Evolutionary conservation across 164 flowering plant species (phyloP), one percentile per base, ranked within the genome.

Genomic region (Brasenia schreberi): DNA sequence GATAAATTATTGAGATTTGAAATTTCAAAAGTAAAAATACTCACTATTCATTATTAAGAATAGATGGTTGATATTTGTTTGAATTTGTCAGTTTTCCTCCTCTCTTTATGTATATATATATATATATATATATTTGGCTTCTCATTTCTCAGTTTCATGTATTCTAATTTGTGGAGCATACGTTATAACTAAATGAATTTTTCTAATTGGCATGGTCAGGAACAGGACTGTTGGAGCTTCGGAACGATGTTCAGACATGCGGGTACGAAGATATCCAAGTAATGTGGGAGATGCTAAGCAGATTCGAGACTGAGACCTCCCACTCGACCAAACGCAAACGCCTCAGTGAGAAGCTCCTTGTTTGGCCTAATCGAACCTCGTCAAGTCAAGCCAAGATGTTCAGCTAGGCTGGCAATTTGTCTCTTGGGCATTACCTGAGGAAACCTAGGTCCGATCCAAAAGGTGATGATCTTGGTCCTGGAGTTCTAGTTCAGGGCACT

Each of bases 231-330:
- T 62, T 87, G 76, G 84, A 85, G 75, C 88, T 87, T 27, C 87
- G 76, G 23, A 72, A 84, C 59, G 93, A 87, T 73, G 86, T 87
- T 60, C 84, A 84, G 44, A 84, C 85, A 1, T 87, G 93, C 66
- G 93, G 77, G 53, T 87, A 87, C 44, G 68, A 87, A 68, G 93
- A 87, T 62, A 85, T 87, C 44, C 88, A 85, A 44, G 86, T 85
- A 66, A 87, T 87, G 93, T 87, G 93, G 93, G 85, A 88, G 39
- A 84, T 88, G 86, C 78, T 86, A 53, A 76, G 75, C 42, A 78
- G 82, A 68, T 72, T 89, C 6, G 92, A 87, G 43, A 62, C 84
- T 5, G 85, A 82, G 70, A 19, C 70, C 74, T 62, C 65, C 17
- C 45, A 67, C 18, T 18, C 73, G 65, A 23, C 70, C 18, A 87